These are phyloP conservation scores for Discostella stelligeroides DNA, from an alignment of 108 stramenopile species.

Conservation along the genomic window DNA sequence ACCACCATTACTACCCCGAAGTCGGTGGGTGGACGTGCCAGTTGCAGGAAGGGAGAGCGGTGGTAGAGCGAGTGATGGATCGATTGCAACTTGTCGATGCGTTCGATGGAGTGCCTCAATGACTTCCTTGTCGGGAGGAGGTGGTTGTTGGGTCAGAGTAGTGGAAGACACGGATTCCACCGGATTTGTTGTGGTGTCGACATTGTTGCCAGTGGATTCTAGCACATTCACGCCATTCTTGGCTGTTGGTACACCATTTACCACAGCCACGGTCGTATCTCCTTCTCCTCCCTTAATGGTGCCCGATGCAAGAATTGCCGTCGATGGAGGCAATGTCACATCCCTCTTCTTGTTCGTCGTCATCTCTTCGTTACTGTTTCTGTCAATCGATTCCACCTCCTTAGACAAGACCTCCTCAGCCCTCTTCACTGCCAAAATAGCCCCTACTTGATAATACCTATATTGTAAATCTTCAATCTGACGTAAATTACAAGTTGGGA, in stretches of 20 bases:
- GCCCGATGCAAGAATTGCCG: too few species aligned
- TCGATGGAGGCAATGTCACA: background rate
- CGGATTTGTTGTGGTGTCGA: background rate
- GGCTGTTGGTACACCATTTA: too few species aligned
- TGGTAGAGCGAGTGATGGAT: conserved; percentile 24
- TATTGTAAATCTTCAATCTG: conserved; percentile 89
- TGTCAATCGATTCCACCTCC: conserved; percentile 49
- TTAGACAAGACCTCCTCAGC: conserved; percentile 38
- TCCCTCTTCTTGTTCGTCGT: conserved; percentile 12
- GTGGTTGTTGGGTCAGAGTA: background rate
- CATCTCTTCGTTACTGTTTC: conserved; percentile 30
- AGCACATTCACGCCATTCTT: too few species aligned
- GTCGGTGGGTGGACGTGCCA: conserved; percentile 58
- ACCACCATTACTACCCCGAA: conserved; percentile 12
- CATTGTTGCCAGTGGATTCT: background rate
- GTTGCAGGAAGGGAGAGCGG: conserved; percentile 47
- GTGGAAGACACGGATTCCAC: conserved; percentile 6
- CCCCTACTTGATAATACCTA: conserved; percentile 89
- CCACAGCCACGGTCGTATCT: too few species aligned
- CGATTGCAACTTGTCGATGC: conserved; percentile 8
- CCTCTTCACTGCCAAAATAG: conserved; percentile 54
- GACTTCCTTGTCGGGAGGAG: background rate
- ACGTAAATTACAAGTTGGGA: conserved; percentile 33
- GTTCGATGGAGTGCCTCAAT: conserved; percentile 10
- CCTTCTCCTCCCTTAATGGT: background rate